Percentiles rank a stretch among this genome's conserved stretches.
phyloP scores from a whole-genome alignment of 73 alveolate genomes.

The Paramecium octaurelia region DNA sequence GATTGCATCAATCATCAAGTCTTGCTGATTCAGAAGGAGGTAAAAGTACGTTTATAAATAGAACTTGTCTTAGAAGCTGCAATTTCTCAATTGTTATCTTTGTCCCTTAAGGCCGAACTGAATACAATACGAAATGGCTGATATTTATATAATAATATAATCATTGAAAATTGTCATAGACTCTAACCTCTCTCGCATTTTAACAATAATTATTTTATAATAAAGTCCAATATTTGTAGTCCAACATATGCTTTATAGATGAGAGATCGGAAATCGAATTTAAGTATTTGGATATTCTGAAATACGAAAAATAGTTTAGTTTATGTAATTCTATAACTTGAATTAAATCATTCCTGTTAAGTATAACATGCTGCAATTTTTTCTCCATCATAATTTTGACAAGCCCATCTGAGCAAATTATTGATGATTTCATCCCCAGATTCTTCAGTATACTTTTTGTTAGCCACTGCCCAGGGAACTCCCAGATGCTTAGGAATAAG shows the following conservation, averaged over 20 bases:
- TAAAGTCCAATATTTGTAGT: neutral
- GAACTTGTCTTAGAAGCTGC: neutral
- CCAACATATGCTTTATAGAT: too few relatives aligned
- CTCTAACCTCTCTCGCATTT: neutral
- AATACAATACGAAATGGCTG: neutral
- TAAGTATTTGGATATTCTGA: too few relatives aligned
- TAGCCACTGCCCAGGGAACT: constrained; percentile 13
- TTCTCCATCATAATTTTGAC: neutral
- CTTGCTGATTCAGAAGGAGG: constrained; percentile 19
- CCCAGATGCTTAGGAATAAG: neutral
- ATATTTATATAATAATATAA: neutral
- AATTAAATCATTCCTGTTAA: neutral
- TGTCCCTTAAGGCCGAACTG: constrained; percentile 6
- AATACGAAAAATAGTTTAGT: neutral
- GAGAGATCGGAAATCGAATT: too few relatives aligned
- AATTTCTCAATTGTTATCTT: neutral
- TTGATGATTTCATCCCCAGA: neutral
- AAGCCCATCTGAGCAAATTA: neutral
- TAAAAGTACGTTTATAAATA: neutral
- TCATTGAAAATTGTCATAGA: neutral
- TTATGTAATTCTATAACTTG: neutral
- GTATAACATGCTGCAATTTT: neutral
- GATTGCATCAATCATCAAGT: neutral
- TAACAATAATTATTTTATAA: too few relatives aligned
- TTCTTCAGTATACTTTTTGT: neutral